These are phyloP conservation scores for Apiotrichum sp. DNA, from an alignment of 1,284 basidiomycete species.

Conservation along the genomic window DNA sequence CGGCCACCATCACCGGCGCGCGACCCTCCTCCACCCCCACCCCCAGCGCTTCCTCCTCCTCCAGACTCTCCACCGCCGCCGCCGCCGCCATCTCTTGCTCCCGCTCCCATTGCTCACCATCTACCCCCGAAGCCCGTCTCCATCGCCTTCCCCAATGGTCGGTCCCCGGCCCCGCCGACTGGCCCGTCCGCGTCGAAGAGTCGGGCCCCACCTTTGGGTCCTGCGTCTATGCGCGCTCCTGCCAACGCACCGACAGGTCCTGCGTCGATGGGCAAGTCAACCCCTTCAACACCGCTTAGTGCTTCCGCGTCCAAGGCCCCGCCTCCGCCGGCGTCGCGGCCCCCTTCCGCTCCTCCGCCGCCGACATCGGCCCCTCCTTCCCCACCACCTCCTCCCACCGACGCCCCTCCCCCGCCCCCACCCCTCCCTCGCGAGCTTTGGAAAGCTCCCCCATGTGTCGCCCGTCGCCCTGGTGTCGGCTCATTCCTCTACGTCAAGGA, in stretches of 20 bases:
- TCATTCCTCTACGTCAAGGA: slow-evolving; percentile 25
- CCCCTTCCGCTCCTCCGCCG: not conserved
- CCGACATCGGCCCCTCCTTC: slow-evolving; percentile 1
- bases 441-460: slow-evolving; percentile 23
- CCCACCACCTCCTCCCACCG: not conserved
- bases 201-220: not conserved
- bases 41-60: slow-evolving; percentile 21
- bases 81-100: slow-evolving; percentile 25
- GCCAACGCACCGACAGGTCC: not conserved
- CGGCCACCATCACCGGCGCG: slow-evolving; percentile 6
- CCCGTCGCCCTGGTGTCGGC: slow-evolving; percentile 25
- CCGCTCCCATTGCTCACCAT: not conserved
- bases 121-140: slow-evolving; percentile 1
- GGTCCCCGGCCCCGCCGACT: not conserved
- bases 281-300: not conserved
- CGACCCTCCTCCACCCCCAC: slow-evolving; percentile 3
- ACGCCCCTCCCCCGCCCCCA: slow-evolving; percentile 19
- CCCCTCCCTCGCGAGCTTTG: slow-evolving; percentile 1
- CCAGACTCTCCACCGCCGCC: slow-evolving; percentile 8
- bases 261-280: not conserved
- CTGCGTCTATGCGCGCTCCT: not conserved
- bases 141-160: not conserved
- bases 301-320: not conserved
- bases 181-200: too few relatives aligned
- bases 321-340: not conserved